Evolutionary conservation across 75 land plant species (phyloP).

Genomic region (Adiantum capillusveneris): DNA sequence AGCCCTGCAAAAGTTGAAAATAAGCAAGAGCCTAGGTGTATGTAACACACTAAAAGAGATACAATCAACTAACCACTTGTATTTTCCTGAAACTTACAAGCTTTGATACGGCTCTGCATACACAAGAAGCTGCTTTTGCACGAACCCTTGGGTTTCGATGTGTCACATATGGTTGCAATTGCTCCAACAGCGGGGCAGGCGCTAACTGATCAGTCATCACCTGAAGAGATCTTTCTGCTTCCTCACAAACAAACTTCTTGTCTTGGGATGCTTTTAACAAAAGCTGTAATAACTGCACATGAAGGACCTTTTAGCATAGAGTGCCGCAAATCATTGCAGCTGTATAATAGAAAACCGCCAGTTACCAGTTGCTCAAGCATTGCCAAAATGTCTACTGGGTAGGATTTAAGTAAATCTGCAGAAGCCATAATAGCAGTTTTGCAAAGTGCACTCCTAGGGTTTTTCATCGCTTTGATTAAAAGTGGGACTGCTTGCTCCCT

Average conservation of each 20-base stretch:
- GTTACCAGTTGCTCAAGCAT: constrained; percentile 76
- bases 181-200: constrained; percentile 48
- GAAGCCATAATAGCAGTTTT: constrained; percentile 95
- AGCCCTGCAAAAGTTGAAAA: constrained; percentile 40
- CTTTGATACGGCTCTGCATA: constrained; percentile 64
- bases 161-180: constrained; percentile 65
- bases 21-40: neutral
- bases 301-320: too few species aligned
- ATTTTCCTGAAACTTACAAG: constrained; percentile 38
- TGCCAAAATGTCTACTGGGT: constrained; percentile 55
- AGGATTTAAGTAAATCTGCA: constrained; percentile 70
- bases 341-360: neutral
- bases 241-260: constrained; percentile 92
- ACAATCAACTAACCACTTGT: neutral
- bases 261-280: constrained; percentile 91
- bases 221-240: constrained; percentile 71
- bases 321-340: too few species aligned
- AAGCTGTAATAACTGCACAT: constrained; percentile 73
- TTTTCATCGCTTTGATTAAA: constrained; percentile 72
- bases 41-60: neutral
- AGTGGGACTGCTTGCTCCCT: constrained; percentile 53
- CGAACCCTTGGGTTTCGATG: constrained; percentile 84
- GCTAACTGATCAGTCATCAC: constrained; percentile 60
- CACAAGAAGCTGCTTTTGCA: constrained; percentile 83
- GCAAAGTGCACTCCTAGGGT: constrained; percentile 93